Conservation (phyloP, 129 eudicot genomes). For the Pseudognaphalium luteoalbum region DNA sequence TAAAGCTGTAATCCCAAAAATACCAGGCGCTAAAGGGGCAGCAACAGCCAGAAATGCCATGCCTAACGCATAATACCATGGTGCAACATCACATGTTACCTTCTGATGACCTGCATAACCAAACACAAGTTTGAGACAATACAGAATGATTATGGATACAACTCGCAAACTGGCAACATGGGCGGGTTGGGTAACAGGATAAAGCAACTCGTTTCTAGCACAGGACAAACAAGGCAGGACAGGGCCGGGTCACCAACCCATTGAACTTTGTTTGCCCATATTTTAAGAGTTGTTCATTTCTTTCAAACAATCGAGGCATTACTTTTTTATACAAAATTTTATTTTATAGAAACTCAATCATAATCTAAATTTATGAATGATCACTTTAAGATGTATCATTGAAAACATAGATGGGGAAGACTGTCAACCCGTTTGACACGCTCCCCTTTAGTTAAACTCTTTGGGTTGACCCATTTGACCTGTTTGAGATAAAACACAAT, state of each 20-base stretch:
- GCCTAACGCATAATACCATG: slow-evolving; percentile 72
- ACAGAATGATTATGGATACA: neutral
- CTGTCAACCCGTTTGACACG: neutral
- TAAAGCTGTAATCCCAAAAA: slow-evolving; percentile 76
- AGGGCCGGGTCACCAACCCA: neutral
- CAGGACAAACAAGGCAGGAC: too few species aligned
- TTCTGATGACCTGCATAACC: slow-evolving; percentile 72
- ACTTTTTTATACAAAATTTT: too few species aligned
- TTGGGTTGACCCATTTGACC: neutral
- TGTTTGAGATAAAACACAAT: neutral
- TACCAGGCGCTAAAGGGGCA: slow-evolving; percentile 64
- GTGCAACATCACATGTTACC: slow-evolving; percentile 63
- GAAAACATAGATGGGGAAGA: neutral
- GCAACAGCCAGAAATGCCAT: slow-evolving; percentile 75
- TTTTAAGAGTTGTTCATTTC: neutral
- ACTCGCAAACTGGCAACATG: neutral
- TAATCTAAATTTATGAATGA: neutral
- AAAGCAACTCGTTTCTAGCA: neutral
- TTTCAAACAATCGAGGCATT: neutral
- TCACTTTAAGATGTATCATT: neutral
- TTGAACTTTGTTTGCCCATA: neutral
- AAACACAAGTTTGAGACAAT: slow-evolving; percentile 13
- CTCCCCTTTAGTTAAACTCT: neutral
- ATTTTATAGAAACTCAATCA: neutral
- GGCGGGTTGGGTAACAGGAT: neutral